Evolutionary conservation across 495 filamentous ascomycete genomes (phyloP).

Genomic region (Aspergillus indologenus): DNA sequence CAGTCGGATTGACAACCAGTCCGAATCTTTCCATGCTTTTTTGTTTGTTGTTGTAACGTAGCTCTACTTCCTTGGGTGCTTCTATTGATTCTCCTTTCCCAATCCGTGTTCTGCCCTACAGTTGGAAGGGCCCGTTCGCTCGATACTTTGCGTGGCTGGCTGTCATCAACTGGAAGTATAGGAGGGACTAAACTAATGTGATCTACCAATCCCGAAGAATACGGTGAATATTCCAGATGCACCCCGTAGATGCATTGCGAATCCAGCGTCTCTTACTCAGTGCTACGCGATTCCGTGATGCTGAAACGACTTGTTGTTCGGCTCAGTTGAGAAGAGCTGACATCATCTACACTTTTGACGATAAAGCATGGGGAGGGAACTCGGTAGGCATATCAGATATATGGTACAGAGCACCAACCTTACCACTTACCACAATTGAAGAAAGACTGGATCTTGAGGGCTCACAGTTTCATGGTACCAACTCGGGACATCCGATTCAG

Average conservation of each 20-base stretch:
- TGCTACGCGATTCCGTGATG: neutral
- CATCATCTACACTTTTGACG: constrained; percentile 14
- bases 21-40: neutral
- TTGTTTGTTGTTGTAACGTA: neutral
- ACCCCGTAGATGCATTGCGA: neutral
- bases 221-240: neutral
- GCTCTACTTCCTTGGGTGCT: neutral
- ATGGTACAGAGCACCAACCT: neutral
- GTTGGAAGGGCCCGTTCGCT: neutral
- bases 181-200: too few species aligned
- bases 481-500: neutral
- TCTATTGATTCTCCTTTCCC: neutral
- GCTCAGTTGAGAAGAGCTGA: constrained; percentile 7
- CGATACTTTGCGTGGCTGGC: neutral
- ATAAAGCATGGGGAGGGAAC: too few species aligned
- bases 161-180: neutral
- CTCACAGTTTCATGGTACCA: neutral
- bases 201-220: too few species aligned
- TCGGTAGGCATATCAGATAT: too few species aligned
- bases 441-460: neutral
- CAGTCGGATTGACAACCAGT: constrained; percentile 4
- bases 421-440: neutral
- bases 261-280: neutral
- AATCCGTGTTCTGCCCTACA: neutral
- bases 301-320: neutral